These are phyloP conservation scores for Rhizophora mangle DNA, from an alignment of 345 rosid species.

Conservation along the genomic window DNA sequence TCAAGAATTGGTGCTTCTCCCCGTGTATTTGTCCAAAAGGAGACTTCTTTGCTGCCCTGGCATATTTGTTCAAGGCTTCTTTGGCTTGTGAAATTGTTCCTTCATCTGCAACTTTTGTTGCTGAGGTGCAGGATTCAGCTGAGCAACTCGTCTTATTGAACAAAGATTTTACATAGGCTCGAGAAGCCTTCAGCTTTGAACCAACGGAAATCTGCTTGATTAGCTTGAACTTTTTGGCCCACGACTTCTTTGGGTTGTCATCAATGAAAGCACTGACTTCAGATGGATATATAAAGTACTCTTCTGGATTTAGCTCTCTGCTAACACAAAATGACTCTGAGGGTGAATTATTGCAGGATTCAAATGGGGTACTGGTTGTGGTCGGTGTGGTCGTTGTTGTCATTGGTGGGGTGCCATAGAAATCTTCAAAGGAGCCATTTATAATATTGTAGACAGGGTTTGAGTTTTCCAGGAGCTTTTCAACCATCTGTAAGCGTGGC, in stretches of 20 bases:
- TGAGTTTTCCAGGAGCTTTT: conserved; percentile 52
- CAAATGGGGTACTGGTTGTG: conserved; percentile 64
- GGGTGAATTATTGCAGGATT: conserved; percentile 82
- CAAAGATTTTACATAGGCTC: conserved; percentile 61
- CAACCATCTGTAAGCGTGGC: conserved; percentile 79
- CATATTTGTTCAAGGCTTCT: conserved; percentile 25
- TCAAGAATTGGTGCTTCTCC: conserved; percentile 14
- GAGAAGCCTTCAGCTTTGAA: conserved; percentile 73
- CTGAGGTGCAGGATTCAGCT: conserved; percentile 48
- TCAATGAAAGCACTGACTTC: conserved; percentile 19
- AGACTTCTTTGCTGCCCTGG: conserved; percentile 24
- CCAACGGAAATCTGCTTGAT: conserved; percentile 46
- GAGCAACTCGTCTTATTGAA: conserved; percentile 65
- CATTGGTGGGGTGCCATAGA: conserved; percentile 59
- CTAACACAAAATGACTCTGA: conserved; percentile 69
- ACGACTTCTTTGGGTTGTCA: conserved; percentile 54
- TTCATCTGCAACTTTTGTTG: conserved; percentile 44
- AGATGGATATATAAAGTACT: conserved; percentile 39
- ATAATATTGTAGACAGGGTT: conserved; percentile 6
- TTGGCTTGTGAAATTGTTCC: conserved; percentile 36
- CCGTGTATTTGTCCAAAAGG: conserved; percentile 52
- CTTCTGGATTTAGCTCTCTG: conserved; percentile 64
- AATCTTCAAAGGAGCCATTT: conserved; percentile 43
- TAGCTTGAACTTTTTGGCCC: conserved; percentile 57
- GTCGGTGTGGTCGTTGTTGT: conserved; percentile 54